Percentiles rank a stretch among this genome's conserved stretches.
These are phyloP conservation scores for Pseudisothecium myosuroides DNA, from an alignment of 225 moss, liverwort and hornwort genomes.

Conservation along the genomic window DNA sequence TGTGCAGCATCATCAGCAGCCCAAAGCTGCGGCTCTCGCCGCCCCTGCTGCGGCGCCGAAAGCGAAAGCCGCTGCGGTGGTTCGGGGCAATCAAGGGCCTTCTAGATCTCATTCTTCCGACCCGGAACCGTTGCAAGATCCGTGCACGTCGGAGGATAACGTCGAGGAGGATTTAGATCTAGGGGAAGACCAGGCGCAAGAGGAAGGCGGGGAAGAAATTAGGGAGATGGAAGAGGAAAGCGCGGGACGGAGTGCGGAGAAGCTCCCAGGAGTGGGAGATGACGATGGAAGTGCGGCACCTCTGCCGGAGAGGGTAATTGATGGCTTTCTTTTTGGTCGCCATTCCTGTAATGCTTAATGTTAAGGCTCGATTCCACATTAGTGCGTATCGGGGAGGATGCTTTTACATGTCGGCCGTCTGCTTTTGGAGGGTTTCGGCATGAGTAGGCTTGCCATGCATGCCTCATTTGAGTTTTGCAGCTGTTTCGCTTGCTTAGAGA, in stretches of 20 bases:
- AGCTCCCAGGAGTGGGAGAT: slow-evolving; percentile 88
- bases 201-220: slow-evolving; percentile 47
- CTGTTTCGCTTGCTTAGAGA: background rate
- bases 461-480: background rate
- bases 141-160: slow-evolving; percentile 54
- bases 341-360: background rate
- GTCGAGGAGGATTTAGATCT: slow-evolving; percentile 71
- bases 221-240: slow-evolving; percentile 98
- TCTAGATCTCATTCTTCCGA: slow-evolving; percentile 53
- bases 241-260: slow-evolving; percentile 93
- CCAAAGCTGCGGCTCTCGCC: background rate
- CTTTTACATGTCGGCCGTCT: background rate
- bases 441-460: background rate
- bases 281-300: slow-evolving; percentile 94
- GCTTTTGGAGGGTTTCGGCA: background rate
- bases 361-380: background rate
- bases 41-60: background rate
- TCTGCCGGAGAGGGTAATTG: slow-evolving; percentile 89
- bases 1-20: slow-evolving; percentile 6
- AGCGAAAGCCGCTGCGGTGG: slow-evolving; percentile 14
- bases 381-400: background rate
- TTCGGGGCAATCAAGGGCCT: slow-evolving; percentile 45
- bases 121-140: slow-evolving; percentile 57
- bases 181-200: slow-evolving; percentile 55
- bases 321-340: background rate